Conservation (phyloP, 202 grass and related monocot species). For the Dendrocalamus latiflorus region DNA sequence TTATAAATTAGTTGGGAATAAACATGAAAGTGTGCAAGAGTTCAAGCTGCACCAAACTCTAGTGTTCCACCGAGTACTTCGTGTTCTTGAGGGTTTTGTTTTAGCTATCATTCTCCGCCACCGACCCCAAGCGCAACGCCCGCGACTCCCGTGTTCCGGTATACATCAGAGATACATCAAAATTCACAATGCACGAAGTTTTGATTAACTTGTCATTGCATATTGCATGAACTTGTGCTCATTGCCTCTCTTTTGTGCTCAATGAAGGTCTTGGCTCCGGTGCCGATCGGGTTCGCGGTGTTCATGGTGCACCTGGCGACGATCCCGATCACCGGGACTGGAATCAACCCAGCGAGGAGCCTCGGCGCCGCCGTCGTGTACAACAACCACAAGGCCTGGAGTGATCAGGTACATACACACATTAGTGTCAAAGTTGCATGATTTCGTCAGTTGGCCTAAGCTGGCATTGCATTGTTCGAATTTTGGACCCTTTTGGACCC, state of each 20-base stretch:
- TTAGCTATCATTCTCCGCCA: too few relatives aligned
- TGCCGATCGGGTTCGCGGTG: slow-evolving; percentile 60
- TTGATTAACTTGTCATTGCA: background rate
- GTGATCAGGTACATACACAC: slow-evolving; percentile 38
- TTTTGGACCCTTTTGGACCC: too few relatives aligned
- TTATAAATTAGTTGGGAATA: too few relatives aligned
- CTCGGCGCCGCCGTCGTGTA: slow-evolving; percentile 52
- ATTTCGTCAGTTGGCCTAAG: background rate
- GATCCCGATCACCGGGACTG: slow-evolving; percentile 59
- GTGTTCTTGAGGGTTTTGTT: too few relatives aligned
- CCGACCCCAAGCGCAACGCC: slow-evolving; percentile 63
- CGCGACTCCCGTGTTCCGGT: slow-evolving; percentile 57
- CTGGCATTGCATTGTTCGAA: background rate
- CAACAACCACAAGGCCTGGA: slow-evolving; percentile 49
- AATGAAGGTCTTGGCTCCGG: slow-evolving; percentile 48
- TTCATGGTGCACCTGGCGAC: slow-evolving; percentile 74
- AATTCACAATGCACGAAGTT: too few relatives aligned
- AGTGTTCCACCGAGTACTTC: too few relatives aligned
- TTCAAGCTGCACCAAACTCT: too few relatives aligned
- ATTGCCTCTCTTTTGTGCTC: too few relatives aligned
- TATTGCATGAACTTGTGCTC: background rate
- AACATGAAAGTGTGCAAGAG: too few relatives aligned
- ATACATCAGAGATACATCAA: too few relatives aligned
- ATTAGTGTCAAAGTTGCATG: too few relatives aligned
- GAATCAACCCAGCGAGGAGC: slow-evolving; percentile 68